These are phyloP conservation scores for Linum trigynum DNA, from an alignment of 345 rosid species.

Conservation along the genomic window DNA sequence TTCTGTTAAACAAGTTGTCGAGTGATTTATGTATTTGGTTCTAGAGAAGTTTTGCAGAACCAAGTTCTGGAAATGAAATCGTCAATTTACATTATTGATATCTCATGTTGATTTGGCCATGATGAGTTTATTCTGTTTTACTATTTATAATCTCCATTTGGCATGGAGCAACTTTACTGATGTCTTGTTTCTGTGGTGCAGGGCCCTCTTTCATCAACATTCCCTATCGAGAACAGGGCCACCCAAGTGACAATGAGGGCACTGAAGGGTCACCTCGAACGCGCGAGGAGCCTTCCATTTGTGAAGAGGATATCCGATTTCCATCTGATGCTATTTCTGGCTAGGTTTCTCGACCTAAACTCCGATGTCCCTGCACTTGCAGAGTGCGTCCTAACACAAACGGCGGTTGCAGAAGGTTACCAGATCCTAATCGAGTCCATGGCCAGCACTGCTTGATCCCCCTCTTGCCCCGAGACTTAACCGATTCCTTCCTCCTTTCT, in stretches of 20 bases:
- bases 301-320: slow-evolving; percentile 89
- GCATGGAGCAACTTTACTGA: background rate
- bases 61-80: no score
- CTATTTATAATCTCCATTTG: background rate
- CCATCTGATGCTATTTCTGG: slow-evolving; percentile 67
- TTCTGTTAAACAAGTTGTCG: no score
- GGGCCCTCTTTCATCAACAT: slow-evolving; percentile 71
- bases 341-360: slow-evolving; percentile 52
- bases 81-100: no score
- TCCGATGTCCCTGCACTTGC: slow-evolving; percentile 76
- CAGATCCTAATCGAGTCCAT: slow-evolving; percentile 75
- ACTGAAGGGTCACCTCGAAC: slow-evolving; percentile 63
- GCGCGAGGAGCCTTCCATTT: slow-evolving; percentile 52
- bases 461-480: background rate
- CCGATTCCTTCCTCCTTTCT: background rate
- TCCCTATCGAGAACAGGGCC: slow-evolving; percentile 75
- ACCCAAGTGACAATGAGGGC: slow-evolving; percentile 40
- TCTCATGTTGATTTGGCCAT: no score
- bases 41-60: no score
- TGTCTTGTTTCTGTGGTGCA: slow-evolving; percentile 23
- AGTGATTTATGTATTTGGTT: no score
- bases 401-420: slow-evolving; percentile 69
- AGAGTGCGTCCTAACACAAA: slow-evolving; percentile 52
- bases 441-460: slow-evolving; percentile 47
- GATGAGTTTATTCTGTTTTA: background rate